phyloP scores from a whole-genome alignment of 192 early-diverging fungal genomes.

The Chytriomyces sp. region DNA sequence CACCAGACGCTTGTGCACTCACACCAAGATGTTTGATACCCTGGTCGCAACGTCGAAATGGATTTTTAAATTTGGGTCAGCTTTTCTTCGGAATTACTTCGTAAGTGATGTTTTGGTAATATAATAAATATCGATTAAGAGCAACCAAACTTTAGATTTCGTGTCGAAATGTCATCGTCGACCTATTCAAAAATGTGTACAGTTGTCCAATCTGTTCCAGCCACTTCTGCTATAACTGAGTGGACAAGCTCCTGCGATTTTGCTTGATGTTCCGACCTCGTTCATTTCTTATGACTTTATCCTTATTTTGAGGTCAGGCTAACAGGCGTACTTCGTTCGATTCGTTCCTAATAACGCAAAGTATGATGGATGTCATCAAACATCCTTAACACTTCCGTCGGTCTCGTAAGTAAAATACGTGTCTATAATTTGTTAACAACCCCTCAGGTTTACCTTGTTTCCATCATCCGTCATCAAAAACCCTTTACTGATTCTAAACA shows the following conservation, averaged over 20 bases:
- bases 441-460: constrained; percentile 12
- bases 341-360: constrained; percentile 9
- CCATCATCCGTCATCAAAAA: neutral
- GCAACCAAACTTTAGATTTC: no score
- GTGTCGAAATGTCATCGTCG: no score
- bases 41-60: neutral
- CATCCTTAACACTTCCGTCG: constrained; percentile 11
- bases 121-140: no score
- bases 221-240: neutral
- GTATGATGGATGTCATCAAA: neutral
- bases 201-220: neutral
- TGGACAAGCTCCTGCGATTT: neutral
- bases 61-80: neutral
- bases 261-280: neutral
- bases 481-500: constrained; percentile 38
- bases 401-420: neutral
- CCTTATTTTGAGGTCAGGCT: neutral
- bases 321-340: constrained; percentile 6
- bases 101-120: neutral
- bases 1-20: neutral
- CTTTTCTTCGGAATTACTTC: neutral
- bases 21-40: neutral
- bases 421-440: neutral
- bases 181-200: neutral
- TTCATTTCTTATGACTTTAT: neutral